Base-by-base conservation (phyloP, 352 stramenopile species). In the Globisporangium spinosum region DNA sequence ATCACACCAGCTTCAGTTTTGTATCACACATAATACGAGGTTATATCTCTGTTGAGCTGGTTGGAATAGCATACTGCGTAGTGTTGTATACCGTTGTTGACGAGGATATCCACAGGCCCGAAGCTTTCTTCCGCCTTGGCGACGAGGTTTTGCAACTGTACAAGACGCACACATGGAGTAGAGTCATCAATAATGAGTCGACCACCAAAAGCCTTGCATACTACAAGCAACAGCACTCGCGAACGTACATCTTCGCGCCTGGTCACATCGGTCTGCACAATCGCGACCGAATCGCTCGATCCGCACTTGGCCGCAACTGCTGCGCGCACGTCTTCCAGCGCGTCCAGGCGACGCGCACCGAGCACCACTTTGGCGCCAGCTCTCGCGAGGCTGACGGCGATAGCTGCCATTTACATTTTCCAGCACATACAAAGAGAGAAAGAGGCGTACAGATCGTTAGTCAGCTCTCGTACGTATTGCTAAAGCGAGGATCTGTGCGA, bases 281-380 rank as follows among this genome's bases (percentile, higher is more conserved):
- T 72, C 5, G 87, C 13, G 10, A 93, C 70, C 9, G 38, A 60
- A n/a, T 68, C 75, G 55, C 43, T 65, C 22, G 72, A 58, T 25
- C 74, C 73, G 12, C 68, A 66, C 23, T 70, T 67, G 32, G 72
- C 53, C 20, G 71, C 72, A 38, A 88, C 89, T 20, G 25, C 47
- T 9, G 67, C 70, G 47, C 75, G 74, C 29, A 85, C 78, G 43
- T 69, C 64, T 67, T 90, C 82, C 9, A 92, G 70, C 43, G 82
- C 82, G 6, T 86, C 83, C 47, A 85, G 45, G 58, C 87, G 82
- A 56, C 93, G 78, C 65, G 89, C 91, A 0, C 87, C 87, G 47
- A 98, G 87, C 7, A 82, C 81, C 23, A 98, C 90, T 9, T 82
- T 94, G 1, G 88, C 89, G 54, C 91, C 93, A 12, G 86, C 77